These are phyloP conservation scores for Musa troglodytarum DNA, from an alignment of 176 grass and related monocot genomes.

Conservation along the genomic window DNA sequence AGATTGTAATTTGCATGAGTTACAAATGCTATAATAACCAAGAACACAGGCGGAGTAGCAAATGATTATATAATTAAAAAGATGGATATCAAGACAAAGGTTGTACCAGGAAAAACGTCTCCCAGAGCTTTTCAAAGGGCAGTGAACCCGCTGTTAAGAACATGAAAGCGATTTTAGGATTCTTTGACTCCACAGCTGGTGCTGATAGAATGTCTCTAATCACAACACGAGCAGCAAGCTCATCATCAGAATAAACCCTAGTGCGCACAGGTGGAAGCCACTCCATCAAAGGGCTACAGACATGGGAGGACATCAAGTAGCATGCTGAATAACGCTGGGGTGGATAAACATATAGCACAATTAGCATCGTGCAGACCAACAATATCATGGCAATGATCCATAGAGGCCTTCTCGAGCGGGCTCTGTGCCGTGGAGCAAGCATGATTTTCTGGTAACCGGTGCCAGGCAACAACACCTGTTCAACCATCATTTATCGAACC, in stretches of 20 bases:
- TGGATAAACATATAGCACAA: constrained; percentile 58
- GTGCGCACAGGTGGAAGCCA: constrained; percentile 52
- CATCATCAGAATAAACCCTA: constrained; percentile 81
- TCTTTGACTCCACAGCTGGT: constrained; percentile 50
- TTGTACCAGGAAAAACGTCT: constrained; percentile 93
- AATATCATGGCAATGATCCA: constrained; percentile 56
- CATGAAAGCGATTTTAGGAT: constrained; percentile 98
- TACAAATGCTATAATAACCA: too few relatives aligned
- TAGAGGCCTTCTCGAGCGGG: constrained; percentile 68
- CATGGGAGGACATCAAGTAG: constrained; percentile 67
- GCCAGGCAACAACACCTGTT: constrained; percentile 17
- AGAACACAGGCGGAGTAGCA: too few relatives aligned
- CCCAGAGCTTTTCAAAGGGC: constrained; percentile 97
- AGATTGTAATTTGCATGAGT: too few relatives aligned
- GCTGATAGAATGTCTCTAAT: constrained; percentile 58
- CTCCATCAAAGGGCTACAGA: constrained; percentile 36
- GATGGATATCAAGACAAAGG: background rate
- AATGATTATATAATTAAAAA: background rate
- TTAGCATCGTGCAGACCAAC: constrained; percentile 49
- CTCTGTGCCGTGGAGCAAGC: constrained; percentile 33
- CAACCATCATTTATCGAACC: constrained; percentile 27
- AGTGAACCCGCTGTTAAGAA: constrained; percentile 88
- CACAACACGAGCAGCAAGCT: constrained; percentile 60
- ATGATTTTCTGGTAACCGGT: constrained; percentile 36
- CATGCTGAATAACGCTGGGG: constrained; percentile 56